Percentiles rank a stretch among this genome's conserved stretches.
Evolutionary conservation across 148 eudicot genomes (phyloP).

Genomic region (Fagopyrum homotropicum): DNA sequence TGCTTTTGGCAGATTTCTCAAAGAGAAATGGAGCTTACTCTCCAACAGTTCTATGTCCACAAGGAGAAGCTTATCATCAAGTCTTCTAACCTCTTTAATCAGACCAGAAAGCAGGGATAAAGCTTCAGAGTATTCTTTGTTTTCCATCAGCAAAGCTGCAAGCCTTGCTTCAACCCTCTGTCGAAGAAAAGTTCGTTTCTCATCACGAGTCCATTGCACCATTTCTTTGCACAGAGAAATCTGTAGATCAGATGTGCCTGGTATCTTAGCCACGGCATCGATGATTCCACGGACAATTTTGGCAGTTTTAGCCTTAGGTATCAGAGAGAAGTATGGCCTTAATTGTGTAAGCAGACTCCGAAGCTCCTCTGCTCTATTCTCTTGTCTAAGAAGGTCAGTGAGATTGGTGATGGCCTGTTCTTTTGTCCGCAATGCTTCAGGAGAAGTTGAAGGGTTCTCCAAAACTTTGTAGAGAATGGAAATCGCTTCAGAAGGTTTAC

Average conservation of each 20-base stretch:
- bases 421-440: conserved; percentile 34
- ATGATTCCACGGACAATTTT: conserved; percentile 47
- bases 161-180: conserved; percentile 43
- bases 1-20: conserved; percentile 46
- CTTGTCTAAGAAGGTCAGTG: conserved; percentile 35
- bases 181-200: conserved; percentile 41
- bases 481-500: conserved; percentile 30
- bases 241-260: conserved; percentile 38
- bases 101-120: conserved; percentile 33
- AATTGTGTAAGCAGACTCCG: conserved; percentile 35
- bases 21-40: conserved; percentile 44
- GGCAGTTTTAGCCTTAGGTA: conserved; percentile 46
- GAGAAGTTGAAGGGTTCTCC: conserved; percentile 36
- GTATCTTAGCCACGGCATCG: conserved; percentile 43
- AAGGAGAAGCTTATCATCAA: conserved; percentile 47
- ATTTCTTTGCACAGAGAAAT: conserved; percentile 46
- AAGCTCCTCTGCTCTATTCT: conserved; percentile 36
- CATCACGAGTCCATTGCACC: conserved; percentile 40
- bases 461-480: conserved; percentile 36
- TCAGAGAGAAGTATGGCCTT: conserved; percentile 31
- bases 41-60: conserved; percentile 42
- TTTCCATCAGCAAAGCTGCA: conserved; percentile 40
- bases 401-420: conserved; percentile 41
- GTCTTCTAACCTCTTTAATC: conserved; percentile 42
- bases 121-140: conserved; percentile 40